Evolutionary conservation across 768 basidiomycete genomes (phyloP).

Genomic region (Russula lepida): DNA sequence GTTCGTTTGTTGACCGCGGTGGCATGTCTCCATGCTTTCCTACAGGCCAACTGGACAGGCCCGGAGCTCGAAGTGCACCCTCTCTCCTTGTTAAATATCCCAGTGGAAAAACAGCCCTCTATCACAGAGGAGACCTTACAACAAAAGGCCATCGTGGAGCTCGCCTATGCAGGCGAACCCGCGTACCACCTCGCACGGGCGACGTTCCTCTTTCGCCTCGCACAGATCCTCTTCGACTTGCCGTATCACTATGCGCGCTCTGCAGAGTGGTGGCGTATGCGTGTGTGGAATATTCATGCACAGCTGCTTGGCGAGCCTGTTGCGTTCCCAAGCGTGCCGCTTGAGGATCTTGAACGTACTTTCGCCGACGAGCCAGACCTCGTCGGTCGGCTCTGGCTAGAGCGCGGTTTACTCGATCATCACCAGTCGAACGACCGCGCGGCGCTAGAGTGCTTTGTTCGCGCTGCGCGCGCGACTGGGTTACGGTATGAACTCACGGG

Average conservation of each 20-base stretch:
- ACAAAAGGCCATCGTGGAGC: constrained; percentile 56
- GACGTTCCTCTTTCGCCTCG: constrained; percentile 64
- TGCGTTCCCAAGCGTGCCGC: constrained; percentile 39
- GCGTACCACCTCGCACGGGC: constrained; percentile 81
- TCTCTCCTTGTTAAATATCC: constrained; percentile 32
- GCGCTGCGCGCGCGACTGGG: constrained; percentile 67
- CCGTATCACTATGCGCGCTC: constrained; percentile 41
- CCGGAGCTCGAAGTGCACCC: constrained; percentile 63
- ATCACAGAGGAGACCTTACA: constrained; percentile 46
- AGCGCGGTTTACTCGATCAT: constrained; percentile 76
- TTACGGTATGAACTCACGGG: constrained; percentile 89
- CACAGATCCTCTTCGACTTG: constrained; percentile 56
- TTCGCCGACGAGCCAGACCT: constrained; percentile 53
- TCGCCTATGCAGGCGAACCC: constrained; percentile 86
- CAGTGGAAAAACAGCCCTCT: constrained; percentile 20
- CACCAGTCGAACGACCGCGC: constrained; percentile 62
- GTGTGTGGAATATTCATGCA: constrained; percentile 62
- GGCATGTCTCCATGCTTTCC: constrained; percentile 79
- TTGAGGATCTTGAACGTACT: constrained; percentile 35
- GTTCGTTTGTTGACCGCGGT: constrained; percentile 58
- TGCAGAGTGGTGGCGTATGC: constrained; percentile 74
- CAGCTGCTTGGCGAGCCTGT: constrained; percentile 81
- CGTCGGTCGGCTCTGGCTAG: constrained; percentile 57
- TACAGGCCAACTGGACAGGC: constrained; percentile 96
- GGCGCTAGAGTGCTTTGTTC: constrained; percentile 70